phyloP scores from a whole-genome alignment of 306 rosid genomes.

The Pterocarpus santalinus region DNA sequence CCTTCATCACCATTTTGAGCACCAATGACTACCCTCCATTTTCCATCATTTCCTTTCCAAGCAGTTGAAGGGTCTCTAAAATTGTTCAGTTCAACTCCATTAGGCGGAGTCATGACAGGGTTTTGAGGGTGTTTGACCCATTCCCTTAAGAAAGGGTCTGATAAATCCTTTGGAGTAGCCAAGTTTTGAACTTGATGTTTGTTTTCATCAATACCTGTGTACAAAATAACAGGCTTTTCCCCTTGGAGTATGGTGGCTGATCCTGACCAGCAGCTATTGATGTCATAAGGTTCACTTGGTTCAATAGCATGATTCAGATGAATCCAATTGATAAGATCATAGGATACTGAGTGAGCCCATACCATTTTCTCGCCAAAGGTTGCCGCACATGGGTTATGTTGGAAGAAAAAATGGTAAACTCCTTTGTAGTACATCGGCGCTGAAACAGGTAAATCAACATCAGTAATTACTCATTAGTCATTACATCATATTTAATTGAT shows the following conservation, averaged over 20 bases:
- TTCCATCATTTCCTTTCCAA: constrained; percentile 62
- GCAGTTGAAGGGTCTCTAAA: constrained; percentile 79
- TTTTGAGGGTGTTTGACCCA: constrained; percentile 65
- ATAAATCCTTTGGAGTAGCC: constrained; percentile 59
- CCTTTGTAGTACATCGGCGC: constrained; percentile 69
- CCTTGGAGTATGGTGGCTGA: constrained; percentile 62
- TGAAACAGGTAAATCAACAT: constrained; percentile 10
- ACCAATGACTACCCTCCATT: constrained; percentile 66
- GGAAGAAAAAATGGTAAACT: constrained; percentile 70
- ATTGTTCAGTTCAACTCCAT: constrained; percentile 47
- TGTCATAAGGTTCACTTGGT: constrained; percentile 60
- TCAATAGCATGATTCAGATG: constrained; percentile 56
- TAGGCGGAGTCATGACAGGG: constrained; percentile 59
- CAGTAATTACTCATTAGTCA: not conserved
- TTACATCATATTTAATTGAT: not conserved
- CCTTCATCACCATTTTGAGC: constrained; percentile 57
- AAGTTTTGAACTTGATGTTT: constrained; percentile 64
- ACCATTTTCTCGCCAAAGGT: constrained; percentile 59
- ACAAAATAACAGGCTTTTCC: constrained; percentile 56
- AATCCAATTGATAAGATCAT: constrained; percentile 69
- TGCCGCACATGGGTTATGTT: constrained; percentile 63
- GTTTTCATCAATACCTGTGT: constrained; percentile 56
- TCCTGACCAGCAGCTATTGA: constrained; percentile 73
- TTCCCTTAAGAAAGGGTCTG: constrained; percentile 63
- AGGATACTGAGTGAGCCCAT: constrained; percentile 73